Evolutionary conservation across 2,329 filamentous ascomycete genomes (phyloP), one percentile per base, ranked within the genome.

Genomic region (Scytalidium lignicola): DNA sequence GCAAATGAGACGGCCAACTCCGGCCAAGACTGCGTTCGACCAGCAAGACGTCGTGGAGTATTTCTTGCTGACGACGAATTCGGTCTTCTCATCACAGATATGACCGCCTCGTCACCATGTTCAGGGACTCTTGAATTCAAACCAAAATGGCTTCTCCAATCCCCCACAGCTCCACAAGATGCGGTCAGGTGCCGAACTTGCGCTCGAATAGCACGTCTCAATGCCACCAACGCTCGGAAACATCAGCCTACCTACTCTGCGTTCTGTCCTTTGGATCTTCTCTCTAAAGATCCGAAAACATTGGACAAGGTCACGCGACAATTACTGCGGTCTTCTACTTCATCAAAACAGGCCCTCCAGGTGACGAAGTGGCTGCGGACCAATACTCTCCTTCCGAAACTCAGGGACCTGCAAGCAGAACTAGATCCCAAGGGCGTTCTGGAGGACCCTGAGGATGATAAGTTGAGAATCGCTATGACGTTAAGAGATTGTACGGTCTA

Each of bases 141-240:
- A 64, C 88, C 88, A 13, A 93, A 93, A 67, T 93, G 88, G 88
- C 77, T 93, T 21, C 70, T 76, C 8, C 87, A 90, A 64, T 91
- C 87, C 2, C 86, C 84, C 3, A 82, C 80, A 32, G 87, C 88
- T 0, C 88, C 88, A 1, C 21, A 62, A 0, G 67, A 70, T 22
- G 79, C 86, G 39, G 76, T 72, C 45, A 75, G 86, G 45, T 93
- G 88, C 68, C 81, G 88, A 26, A 90, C 85, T 37, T 93, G 88
- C 64, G 88, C 88, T 3, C 55, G 60, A 15, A 56, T 58, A 19
- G 57, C 63, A 13, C 54, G 52, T 12, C 53, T 51, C 26, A 58
- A 58, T 32, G 52, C 58, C 23, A 22, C 58, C 46, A 49, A 48
- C 44, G 20, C 48, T 23, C 18, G 39, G 37, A 29, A 53, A 15